These are phyloP conservation scores for Lobosporangium transversale DNA, from an alignment of 192 early-diverging fungal species.

Conservation along the genomic window DNA sequence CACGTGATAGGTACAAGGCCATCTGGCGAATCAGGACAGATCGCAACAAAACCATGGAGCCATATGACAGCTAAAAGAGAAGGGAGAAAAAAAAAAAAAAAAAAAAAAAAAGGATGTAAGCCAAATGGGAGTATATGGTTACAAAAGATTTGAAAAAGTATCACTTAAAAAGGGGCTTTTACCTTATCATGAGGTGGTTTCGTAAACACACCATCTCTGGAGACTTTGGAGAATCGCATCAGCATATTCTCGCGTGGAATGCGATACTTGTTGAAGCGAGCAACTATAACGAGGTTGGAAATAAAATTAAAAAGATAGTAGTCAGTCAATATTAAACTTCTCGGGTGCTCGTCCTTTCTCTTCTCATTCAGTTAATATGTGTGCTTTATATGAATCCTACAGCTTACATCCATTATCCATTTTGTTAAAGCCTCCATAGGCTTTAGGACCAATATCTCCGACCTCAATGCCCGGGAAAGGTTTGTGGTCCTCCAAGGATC, in stretches of 20 bases:
- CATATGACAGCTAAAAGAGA: slow-evolving; percentile 62
- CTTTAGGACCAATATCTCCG: slow-evolving; percentile 75
- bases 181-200: slow-evolving; percentile 64
- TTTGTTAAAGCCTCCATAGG: slow-evolving; percentile 56
- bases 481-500: slow-evolving; percentile 66
- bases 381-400: too few relatives aligned
- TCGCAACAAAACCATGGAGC: slow-evolving; percentile 72
- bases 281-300: slow-evolving; percentile 29
- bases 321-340: too few relatives aligned
- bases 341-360: too few relatives aligned
- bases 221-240: slow-evolving; percentile 67
- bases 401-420: slow-evolving; percentile 62
- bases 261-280: slow-evolving; percentile 79
- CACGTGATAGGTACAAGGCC: slow-evolving; percentile 56
- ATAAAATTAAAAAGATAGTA: slow-evolving; percentile 19
- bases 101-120: background rate
- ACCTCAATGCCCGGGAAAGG: slow-evolving; percentile 68
- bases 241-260: slow-evolving; percentile 70
- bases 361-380: too few relatives aligned
- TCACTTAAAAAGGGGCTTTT: too few relatives aligned
- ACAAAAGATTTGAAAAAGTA: too few relatives aligned
- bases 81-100: background rate
- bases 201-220: slow-evolving; percentile 62
- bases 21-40: slow-evolving; percentile 66
- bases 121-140: background rate